Evolutionary conservation across 192 early-diverging fungal species (phyloP).

Genomic region (Backusella tuberculispora): DNA sequence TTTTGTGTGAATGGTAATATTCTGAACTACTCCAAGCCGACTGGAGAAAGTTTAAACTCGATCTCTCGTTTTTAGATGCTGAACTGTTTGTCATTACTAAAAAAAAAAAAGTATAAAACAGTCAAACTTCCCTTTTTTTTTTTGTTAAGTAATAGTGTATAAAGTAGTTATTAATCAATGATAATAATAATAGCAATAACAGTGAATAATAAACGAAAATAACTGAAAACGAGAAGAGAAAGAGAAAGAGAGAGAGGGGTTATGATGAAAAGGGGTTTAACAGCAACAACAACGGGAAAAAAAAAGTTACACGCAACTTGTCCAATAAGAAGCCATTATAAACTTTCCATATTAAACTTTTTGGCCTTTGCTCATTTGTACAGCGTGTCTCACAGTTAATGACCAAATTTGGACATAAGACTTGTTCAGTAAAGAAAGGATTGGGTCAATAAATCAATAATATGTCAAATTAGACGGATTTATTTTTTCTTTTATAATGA

Average conservation of each 20-base stretch:
- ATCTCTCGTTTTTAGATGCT: not conserved
- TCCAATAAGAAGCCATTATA: not conserved
- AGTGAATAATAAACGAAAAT: not conserved
- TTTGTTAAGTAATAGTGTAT: no score
- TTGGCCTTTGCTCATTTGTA: not conserved
- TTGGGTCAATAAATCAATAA: not conserved
- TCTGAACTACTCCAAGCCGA: slow-evolving; percentile 6
- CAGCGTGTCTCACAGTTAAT: not conserved
- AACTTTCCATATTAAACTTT: slow-evolving; percentile 4
- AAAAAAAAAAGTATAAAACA: no score
- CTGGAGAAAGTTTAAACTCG: not conserved
- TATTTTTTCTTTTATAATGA: no score
- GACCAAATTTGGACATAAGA: not conserved
- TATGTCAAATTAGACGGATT: no score
- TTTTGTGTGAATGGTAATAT: not conserved
- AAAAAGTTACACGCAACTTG: not conserved
- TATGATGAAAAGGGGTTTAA: not conserved
- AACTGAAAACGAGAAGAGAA: not conserved
- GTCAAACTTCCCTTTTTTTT: no score
- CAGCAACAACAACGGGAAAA: not conserved
- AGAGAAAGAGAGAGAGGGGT: not conserved
- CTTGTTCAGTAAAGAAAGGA: not conserved
- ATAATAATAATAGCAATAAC: no score
- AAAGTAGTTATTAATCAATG: no score
- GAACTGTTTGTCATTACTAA: not conserved